phyloP scores from a whole-genome alignment of 1,284 basidiomycete species.

The Trichosporon coremiiforme region DNA sequence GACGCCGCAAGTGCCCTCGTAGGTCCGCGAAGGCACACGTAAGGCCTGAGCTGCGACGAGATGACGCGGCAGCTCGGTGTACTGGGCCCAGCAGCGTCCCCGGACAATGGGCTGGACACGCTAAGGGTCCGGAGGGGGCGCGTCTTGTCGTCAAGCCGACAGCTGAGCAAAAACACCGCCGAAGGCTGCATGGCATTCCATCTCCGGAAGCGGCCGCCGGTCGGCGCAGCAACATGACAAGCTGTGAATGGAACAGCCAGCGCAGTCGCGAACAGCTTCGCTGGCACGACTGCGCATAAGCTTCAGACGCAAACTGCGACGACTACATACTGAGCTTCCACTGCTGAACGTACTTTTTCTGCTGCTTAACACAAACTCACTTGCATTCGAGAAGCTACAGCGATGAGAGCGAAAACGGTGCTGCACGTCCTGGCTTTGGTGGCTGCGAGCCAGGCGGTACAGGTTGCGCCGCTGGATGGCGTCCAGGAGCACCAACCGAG shows the following conservation, averaged over 20 bases:
- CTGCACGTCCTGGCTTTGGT: background rate
- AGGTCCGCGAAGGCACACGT: background rate
- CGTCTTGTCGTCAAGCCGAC: background rate
- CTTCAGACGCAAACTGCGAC: background rate
- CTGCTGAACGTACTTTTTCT: background rate
- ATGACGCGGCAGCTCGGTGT: background rate
- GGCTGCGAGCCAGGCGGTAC: background rate
- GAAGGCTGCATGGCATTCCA: background rate
- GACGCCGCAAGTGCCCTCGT: too few relatives aligned
- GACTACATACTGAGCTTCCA: background rate
- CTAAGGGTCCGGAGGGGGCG: background rate
- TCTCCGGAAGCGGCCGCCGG: background rate
- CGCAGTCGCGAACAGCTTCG: too few relatives aligned
- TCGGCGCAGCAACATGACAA: background rate
- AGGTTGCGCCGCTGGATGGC: background rate
- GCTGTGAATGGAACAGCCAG: background rate
- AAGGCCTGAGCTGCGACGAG: background rate
- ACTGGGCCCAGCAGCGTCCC: background rate
- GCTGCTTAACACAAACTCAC: conserved; percentile 7
- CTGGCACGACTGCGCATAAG: background rate
- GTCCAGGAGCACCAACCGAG: background rate
- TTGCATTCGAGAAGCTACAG: background rate
- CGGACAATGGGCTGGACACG: background rate
- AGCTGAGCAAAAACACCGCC: background rate
- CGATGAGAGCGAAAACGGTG: background rate